phyloP scores from a whole-genome alignment of 2,329 filamentous ascomycete species.

The Parafenestella ontariensis region DNA sequence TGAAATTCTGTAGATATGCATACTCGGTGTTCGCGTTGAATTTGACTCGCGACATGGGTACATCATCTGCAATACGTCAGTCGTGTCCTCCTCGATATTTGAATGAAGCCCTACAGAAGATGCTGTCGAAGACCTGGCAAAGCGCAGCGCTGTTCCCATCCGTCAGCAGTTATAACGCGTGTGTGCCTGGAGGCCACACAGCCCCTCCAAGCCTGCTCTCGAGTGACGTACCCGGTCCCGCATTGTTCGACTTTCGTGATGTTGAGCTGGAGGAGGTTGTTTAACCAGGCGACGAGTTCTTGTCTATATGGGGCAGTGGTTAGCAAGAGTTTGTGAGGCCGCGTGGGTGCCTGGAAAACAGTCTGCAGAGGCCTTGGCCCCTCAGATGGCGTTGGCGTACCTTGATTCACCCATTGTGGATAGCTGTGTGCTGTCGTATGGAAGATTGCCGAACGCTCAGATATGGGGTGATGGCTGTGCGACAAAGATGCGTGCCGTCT shows the following conservation, averaged over 20 bases:
- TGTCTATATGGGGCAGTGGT: slow-evolving; percentile 67
- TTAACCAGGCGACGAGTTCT: slow-evolving; percentile 95
- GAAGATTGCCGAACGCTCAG: slow-evolving; percentile 2
- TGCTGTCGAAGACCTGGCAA: slow-evolving; percentile 98
- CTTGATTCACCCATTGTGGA: slow-evolving; percentile 69
- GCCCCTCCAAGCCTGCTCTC: slow-evolving; percentile 20
- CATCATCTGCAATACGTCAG: slow-evolving; percentile 65
- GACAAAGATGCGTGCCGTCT: slow-evolving; percentile 9
- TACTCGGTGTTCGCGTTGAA: slow-evolving; percentile 99
- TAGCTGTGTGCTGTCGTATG: slow-evolving; percentile 9
- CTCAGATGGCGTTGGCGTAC: slow-evolving; percentile 49
- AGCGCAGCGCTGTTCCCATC: slow-evolving; percentile 74
- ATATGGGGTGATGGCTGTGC: slow-evolving; percentile 10
- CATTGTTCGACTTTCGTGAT: slow-evolving; percentile 99
- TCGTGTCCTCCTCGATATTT: neutral
- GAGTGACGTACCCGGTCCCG: slow-evolving; percentile 81
- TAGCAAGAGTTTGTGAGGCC: slow-evolving; percentile 20
- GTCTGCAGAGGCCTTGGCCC: slow-evolving; percentile 18
- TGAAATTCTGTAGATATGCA: slow-evolving; percentile 98
- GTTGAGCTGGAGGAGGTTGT: slow-evolving; percentile 97
- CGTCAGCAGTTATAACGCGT: slow-evolving; percentile 25
- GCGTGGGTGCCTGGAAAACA: slow-evolving; percentile 25
- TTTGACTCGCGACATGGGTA: slow-evolving; percentile 95
- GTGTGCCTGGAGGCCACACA: slow-evolving; percentile 5
- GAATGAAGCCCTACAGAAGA: slow-evolving; percentile 70